phyloP scores from a whole-genome alignment of 73 alveolate genomes.

The Uronychia setigera region DNA sequence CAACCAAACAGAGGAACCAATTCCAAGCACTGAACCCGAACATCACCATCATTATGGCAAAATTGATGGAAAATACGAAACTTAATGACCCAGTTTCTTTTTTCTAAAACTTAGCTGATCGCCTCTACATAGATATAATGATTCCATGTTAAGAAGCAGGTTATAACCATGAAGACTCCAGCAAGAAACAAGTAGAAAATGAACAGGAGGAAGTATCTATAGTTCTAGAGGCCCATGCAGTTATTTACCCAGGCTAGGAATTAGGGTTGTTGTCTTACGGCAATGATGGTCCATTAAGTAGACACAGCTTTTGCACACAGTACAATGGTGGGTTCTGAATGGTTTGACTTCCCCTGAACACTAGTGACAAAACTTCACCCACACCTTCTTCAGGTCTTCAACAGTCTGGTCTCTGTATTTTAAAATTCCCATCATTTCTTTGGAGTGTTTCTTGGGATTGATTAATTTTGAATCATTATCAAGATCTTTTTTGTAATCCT shows the following conservation, averaged over 20 bases:
- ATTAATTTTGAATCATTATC: background rate
- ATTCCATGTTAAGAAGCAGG: slow-evolving; percentile 41
- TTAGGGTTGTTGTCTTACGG: slow-evolving; percentile 39
- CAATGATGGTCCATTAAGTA: slow-evolving; percentile 94
- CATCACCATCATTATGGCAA: slow-evolving; percentile 37
- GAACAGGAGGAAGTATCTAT: slow-evolving; percentile 48
- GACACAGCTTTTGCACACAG: slow-evolving; percentile 91
- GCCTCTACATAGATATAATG: slow-evolving; percentile 31
- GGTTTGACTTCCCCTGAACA: slow-evolving; percentile 72
- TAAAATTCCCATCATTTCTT: background rate
- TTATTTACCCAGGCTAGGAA: slow-evolving; percentile 64
- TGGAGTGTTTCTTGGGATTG: background rate
- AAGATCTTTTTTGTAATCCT: background rate
- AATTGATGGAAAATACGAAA: slow-evolving; percentile 30
- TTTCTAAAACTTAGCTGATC: background rate
- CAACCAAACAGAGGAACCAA: slow-evolving; percentile 74
- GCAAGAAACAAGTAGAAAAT: slow-evolving; percentile 39
- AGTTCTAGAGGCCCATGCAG: slow-evolving; percentile 56
- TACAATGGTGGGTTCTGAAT: slow-evolving; percentile 92
- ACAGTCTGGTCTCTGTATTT: slow-evolving; percentile 2
- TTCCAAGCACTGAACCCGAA: slow-evolving; percentile 72
- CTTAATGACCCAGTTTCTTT: slow-evolving; percentile 8
- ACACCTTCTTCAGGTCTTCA: slow-evolving; percentile 10
- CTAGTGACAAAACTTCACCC: background rate
- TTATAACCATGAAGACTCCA: slow-evolving; percentile 22